phyloP scores from a whole-genome alignment of 1,284 basidiomycete genomes.

The Fomes fomentarius region DNA sequence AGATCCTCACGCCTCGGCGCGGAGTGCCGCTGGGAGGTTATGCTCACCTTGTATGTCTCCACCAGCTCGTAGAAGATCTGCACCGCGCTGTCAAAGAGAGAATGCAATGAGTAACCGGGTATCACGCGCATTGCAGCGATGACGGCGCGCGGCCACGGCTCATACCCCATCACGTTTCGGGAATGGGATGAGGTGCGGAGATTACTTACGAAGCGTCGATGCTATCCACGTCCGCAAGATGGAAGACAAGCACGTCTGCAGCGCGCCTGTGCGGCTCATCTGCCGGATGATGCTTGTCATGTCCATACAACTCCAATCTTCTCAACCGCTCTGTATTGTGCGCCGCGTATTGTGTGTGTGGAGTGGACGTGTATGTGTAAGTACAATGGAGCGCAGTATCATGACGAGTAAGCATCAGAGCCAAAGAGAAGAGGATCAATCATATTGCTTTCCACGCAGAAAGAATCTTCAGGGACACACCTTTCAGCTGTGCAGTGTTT shows the following conservation, averaged over 20 bases:
- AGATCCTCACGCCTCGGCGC: neutral
- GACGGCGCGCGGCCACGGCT: neutral
- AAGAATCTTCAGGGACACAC: constrained; percentile 32
- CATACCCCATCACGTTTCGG: no score
- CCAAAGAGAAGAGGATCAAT: neutral
- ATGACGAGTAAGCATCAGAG: constrained; percentile 3
- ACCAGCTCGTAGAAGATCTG: constrained; percentile 86
- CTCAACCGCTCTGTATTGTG: constrained; percentile 70
- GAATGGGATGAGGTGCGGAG: neutral
- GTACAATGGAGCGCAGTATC: neutral
- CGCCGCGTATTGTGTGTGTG: neutral
- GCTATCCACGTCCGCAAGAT: constrained; percentile 84
- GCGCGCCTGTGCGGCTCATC: constrained; percentile 80
- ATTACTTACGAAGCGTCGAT: constrained; percentile 82
- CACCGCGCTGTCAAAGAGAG: constrained; percentile 66
- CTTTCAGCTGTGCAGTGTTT: constrained; percentile 89
- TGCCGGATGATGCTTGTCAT: constrained; percentile 79
- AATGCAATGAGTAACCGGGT: no score
- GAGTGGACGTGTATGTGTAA: neutral
- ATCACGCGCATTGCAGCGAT: no score
- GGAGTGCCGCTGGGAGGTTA: neutral
- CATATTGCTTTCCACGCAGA: neutral
- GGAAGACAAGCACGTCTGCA: constrained; percentile 83
- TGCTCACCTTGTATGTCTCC: constrained; percentile 69
- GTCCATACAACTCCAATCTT: constrained; percentile 81